phyloP scores from a whole-genome alignment of 1,139 yeast genomes.

The Zygosaccharomyces pseudobailii region DNA sequence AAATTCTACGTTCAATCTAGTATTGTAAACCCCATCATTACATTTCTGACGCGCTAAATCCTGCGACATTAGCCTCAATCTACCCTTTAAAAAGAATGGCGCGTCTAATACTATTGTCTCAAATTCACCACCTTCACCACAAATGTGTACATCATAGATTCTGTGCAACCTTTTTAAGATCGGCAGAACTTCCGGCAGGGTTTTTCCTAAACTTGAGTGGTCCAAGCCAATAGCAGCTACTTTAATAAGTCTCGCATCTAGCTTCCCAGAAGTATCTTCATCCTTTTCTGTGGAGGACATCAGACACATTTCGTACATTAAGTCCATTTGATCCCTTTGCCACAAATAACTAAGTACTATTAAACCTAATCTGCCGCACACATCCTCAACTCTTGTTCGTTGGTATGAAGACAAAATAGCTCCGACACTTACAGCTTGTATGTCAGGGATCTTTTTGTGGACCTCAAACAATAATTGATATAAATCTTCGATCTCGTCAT shows the following conservation, averaged over 20 bases:
- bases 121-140: slow-evolving; percentile 99
- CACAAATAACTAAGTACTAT: slow-evolving; percentile 74
- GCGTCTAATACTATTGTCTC: slow-evolving; percentile 90
- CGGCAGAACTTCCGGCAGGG: slow-evolving; percentile 59
- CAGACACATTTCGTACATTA: slow-evolving; percentile 77
- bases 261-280: slow-evolving; percentile 34
- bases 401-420: slow-evolving; percentile 93
- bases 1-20: slow-evolving; percentile 41
- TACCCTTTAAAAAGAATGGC: slow-evolving; percentile 62
- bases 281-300: slow-evolving; percentile 21
- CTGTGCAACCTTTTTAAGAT: slow-evolving; percentile 53
- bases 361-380: slow-evolving; percentile 68
- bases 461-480: slow-evolving; percentile 47
- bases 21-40: slow-evolving; percentile 62
- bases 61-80: slow-evolving; percentile 42
- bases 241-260: slow-evolving; percentile 84
- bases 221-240: slow-evolving; percentile 89
- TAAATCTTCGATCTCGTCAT: slow-evolving; percentile 87
- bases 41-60: slow-evolving; percentile 44
- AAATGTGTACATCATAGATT: slow-evolving; percentile 78
- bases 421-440: slow-evolving; percentile 88
- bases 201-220: slow-evolving; percentile 59
- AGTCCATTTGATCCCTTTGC: slow-evolving; percentile 77
- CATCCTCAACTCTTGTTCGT: slow-evolving; percentile 87
- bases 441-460: slow-evolving; percentile 55